Evolutionary conservation across 2,329 filamentous ascomycete species (phyloP).

Genomic region (Aspergillus felis): DNA sequence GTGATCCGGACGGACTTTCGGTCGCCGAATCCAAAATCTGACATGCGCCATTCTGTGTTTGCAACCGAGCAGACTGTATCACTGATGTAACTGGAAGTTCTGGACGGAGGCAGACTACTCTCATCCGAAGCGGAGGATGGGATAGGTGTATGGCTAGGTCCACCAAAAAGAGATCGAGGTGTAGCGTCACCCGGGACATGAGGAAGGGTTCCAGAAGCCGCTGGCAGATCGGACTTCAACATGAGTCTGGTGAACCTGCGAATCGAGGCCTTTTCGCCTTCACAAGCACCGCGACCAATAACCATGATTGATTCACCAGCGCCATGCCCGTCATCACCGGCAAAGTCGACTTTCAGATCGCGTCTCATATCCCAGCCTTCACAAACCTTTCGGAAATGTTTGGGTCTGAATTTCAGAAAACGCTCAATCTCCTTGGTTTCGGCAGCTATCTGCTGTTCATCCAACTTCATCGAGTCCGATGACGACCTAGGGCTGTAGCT

Average conservation of each 20-base stretch:
- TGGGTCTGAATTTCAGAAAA: constrained; percentile 68
- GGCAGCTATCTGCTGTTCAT: constrained; percentile 64
- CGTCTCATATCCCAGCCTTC: constrained; percentile 90
- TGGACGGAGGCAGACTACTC: constrained; percentile 27
- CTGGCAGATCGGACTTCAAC: constrained; percentile 27
- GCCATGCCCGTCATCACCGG: constrained; percentile 69
- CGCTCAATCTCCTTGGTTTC: constrained; percentile 80
- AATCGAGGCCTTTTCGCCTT: constrained; percentile 51
- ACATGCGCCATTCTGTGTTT: constrained; percentile 64
- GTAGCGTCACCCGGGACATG: constrained; percentile 12
- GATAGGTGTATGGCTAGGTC: constrained; percentile 27
- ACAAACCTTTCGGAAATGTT: constrained; percentile 73
- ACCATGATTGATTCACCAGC: constrained; percentile 75
- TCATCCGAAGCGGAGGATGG: constrained; percentile 2
- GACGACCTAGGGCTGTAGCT: constrained; percentile 80
- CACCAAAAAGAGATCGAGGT: constrained; percentile 50
- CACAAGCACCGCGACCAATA: constrained; percentile 66
- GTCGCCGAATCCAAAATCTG: constrained; percentile 59
- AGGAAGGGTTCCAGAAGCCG: constrained; percentile 2
- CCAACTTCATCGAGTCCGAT: constrained; percentile 67
- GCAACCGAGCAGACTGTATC: constrained; percentile 31
- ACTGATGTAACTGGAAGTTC: constrained; percentile 28
- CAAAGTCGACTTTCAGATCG: constrained; percentile 82
- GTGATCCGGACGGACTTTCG: constrained; percentile 62
- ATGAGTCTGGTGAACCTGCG: constrained; percentile 58